Percentiles rank a stretch among this genome's conserved stretches.
Conservation (phyloP, 257 asterid species). For the Anisodus acutangulus region DNA sequence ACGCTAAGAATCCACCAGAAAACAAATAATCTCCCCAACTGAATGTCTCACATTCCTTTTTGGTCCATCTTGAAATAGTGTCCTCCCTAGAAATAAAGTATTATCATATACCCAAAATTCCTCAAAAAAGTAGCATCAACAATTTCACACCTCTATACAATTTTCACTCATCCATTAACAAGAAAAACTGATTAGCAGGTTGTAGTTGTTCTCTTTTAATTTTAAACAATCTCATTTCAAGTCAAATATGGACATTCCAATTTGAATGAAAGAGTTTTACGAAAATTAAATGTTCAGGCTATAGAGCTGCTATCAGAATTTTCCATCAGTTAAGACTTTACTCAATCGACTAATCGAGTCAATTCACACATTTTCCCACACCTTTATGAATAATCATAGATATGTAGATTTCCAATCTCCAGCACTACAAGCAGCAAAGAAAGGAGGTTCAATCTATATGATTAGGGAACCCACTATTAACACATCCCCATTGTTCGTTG, state of each 20-base stretch:
- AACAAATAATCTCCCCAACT: not conserved
- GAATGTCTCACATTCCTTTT: constrained; percentile 9
- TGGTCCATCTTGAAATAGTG: constrained; percentile 19
- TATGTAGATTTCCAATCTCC: not conserved
- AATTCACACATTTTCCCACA: not conserved
- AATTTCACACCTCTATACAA: constrained; percentile 2
- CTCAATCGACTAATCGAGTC: not conserved
- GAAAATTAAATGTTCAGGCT: not conserved
- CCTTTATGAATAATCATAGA: constrained; percentile 5
- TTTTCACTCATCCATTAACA: constrained; percentile 16
- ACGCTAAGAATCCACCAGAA: not conserved
- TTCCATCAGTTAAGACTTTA: not conserved
- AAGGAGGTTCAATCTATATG: not conserved
- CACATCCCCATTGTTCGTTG: not conserved
- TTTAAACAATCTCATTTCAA: constrained; percentile 3
- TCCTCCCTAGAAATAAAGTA: not conserved
- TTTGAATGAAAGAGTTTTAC: constrained; percentile 11
- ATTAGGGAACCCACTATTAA: not conserved
- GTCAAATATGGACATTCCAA: constrained; percentile 23
- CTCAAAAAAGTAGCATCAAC: not conserved
- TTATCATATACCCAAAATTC: not conserved
- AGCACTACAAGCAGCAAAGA: constrained; percentile 16
- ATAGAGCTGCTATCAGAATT: not conserved
- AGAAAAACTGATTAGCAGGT: not conserved
- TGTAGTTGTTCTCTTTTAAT: not conserved